A percentile compares a stretch with the other conserved stretches of the same genome.
Evolutionary conservation across 1,284 basidiomycete species (phyloP).

Genomic region (Irpex lacteus): DNA sequence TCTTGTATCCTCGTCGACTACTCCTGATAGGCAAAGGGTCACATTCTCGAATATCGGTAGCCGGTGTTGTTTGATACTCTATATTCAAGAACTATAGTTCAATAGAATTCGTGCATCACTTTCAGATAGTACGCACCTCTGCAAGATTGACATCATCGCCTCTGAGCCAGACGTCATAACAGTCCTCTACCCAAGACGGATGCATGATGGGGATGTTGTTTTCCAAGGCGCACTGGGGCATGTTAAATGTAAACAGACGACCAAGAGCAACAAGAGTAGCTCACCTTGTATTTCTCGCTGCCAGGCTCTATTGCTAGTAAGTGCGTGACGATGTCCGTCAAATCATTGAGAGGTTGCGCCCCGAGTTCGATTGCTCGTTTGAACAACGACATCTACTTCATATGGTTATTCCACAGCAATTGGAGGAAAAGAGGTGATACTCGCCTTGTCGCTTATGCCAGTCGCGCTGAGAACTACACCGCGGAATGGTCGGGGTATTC

Average conservation of each 20-base stretch:
- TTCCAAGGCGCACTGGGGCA: conserved; percentile 67
- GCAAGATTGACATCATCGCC: conserved; percentile 73
- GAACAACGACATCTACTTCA: conserved; percentile 56
- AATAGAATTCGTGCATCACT: neutral
- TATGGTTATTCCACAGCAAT: neutral
- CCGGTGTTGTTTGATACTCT: conserved; percentile 55
- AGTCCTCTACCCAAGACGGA: conserved; percentile 69
- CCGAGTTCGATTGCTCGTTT: conserved; percentile 76
- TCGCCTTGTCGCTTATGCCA: conserved; percentile 66
- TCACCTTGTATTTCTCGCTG: conserved; percentile 71
- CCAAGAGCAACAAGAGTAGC: neutral
- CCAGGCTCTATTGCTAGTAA: conserved; percentile 68
- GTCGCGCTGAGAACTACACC: conserved; percentile 69
- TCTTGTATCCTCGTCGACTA: conserved; percentile 50
- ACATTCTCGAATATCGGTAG: conserved; percentile 67
- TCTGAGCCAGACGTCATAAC: conserved; percentile 68
- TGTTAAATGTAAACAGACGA: neutral
- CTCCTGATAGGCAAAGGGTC: conserved; percentile 65
- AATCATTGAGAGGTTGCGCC: conserved; percentile 58
- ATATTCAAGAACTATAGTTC: conserved; percentile 3
- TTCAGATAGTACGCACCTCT: conserved; percentile 32
- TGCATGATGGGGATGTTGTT: conserved; percentile 71
- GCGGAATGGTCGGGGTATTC: conserved; percentile 61
- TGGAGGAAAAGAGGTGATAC: conserved; percentile 16
- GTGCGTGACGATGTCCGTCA: conserved; percentile 81